Percentiles rank a stretch among this genome's conserved stretches.
These are phyloP conservation scores for Pyrrhoderma lamaoense DNA, from an alignment of 1,284 basidiomycete genomes.

Conservation along the genomic window DNA sequence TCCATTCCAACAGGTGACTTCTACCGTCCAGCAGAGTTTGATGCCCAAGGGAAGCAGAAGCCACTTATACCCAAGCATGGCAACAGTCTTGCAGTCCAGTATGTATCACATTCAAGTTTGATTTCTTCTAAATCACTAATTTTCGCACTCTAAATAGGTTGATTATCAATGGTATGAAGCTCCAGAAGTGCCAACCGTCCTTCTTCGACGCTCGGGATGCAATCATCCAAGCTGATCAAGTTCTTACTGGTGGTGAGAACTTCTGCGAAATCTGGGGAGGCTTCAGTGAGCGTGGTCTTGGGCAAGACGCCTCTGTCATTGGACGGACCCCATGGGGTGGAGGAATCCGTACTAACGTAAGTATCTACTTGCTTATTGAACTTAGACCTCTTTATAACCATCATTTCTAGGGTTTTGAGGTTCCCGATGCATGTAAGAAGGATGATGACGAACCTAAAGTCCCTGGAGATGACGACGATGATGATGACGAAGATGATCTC, in stretches of 20 bases:
- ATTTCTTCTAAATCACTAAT: no score
- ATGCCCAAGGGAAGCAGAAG: slow-evolving; percentile 37
- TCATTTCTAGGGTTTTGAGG: slow-evolving; percentile 24
- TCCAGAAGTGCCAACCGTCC: slow-evolving; percentile 84
- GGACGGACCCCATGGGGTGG: slow-evolving; percentile 93
- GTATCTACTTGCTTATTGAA: slow-evolving; percentile 17
- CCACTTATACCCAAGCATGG: slow-evolving; percentile 85
- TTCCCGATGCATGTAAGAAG: slow-evolving; percentile 25
- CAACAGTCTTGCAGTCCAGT: slow-evolving; percentile 80
- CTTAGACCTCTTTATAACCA: slow-evolving; percentile 24
- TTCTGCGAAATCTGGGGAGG: slow-evolving; percentile 84
- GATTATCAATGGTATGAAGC: slow-evolving; percentile 88
- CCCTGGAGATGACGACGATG: slow-evolving; percentile 25
- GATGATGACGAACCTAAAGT: slow-evolving; percentile 23
- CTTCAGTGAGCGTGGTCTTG: slow-evolving; percentile 80
- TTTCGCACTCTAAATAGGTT: slow-evolving; percentile 32
- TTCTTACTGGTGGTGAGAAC: slow-evolving; percentile 90
- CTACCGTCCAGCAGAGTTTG: slow-evolving; percentile 44
- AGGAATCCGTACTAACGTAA: slow-evolving; percentile 58
- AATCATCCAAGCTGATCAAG: slow-evolving; percentile 88
- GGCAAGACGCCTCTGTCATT: slow-evolving; percentile 62
- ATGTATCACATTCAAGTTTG: no score
- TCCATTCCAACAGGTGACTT: slow-evolving; percentile 64
- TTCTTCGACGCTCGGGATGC: slow-evolving; percentile 93
- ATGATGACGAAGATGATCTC: slow-evolving; percentile 23